Conservation (phyloP, 345 rosid species). For the Raphanus sativus region DNA sequence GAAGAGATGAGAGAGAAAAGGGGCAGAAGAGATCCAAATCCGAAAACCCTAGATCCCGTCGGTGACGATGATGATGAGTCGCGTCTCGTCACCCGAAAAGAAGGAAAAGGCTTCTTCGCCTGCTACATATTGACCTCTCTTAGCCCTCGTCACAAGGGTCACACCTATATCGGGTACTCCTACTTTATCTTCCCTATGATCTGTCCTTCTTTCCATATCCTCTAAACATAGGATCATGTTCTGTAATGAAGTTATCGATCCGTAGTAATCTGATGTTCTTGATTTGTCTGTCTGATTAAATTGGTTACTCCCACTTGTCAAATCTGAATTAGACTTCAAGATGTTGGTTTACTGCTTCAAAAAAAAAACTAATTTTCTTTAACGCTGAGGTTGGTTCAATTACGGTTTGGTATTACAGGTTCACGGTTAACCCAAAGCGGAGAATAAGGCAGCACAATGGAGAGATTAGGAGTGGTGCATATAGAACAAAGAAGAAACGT, state of each 20-base stretch:
- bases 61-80: conserved; percentile 24
- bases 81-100: conserved; percentile 28
- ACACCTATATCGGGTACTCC: conserved; percentile 77
- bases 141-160: conserved; percentile 81
- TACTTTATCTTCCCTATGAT: not conserved
- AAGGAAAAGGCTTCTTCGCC: conserved; percentile 62
- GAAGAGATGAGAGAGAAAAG: conserved; percentile 38
- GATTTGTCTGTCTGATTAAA: not conserved
- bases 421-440: conserved; percentile 84
- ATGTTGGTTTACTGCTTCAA: not conserved
- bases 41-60: conserved; percentile 35
- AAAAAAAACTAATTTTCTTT: no score
- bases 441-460: conserved; percentile 94
- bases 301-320: not conserved
- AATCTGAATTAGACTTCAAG: not conserved
- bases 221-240: not conserved
- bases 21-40: conserved; percentile 1
- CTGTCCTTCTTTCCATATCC: not conserved
- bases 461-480: conserved; percentile 78
- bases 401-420: conserved; percentile 43
- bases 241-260: no score
- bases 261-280: no score
- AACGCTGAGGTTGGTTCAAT: not conserved
- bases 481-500: conserved; percentile 73
- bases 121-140: conserved; percentile 82